phyloP scores from a whole-genome alignment of 2,329 filamentous ascomycete genomes.

The Nannizziopsis barbatae region DNA sequence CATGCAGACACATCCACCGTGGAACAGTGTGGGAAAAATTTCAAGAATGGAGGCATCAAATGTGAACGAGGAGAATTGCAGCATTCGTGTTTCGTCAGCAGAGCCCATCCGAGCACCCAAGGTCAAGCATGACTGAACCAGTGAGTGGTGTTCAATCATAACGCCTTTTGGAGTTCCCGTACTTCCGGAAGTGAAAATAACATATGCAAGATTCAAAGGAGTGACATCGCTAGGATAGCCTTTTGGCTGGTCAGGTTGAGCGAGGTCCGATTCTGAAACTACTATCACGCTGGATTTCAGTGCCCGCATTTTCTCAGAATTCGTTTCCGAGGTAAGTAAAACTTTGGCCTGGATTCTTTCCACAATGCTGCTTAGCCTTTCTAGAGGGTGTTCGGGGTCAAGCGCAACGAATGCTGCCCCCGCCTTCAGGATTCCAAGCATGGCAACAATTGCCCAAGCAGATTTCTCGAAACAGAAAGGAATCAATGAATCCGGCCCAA shows the following conservation, averaged over 20 bases:
- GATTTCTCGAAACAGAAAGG: conserved; percentile 71
- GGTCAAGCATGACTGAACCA: conserved; percentile 41
- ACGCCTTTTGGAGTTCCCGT: conserved; percentile 10
- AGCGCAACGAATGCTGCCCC: conserved; percentile 73
- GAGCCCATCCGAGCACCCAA: conserved; percentile 35
- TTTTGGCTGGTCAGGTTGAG: too few relatives aligned
- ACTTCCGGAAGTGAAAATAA: conserved; percentile 15
- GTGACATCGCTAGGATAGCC: conserved; percentile 14
- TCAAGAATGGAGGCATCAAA: conserved; percentile 33
- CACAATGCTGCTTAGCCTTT: too few relatives aligned
- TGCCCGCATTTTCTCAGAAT: too few relatives aligned
- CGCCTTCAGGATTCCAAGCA: conserved; percentile 62
- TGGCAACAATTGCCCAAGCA: conserved; percentile 56
- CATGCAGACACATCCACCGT: conserved; percentile 36
- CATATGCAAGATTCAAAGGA: conserved; percentile 29
- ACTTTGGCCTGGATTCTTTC: too few relatives aligned
- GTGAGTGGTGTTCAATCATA: not conserved
- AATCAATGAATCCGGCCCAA: conserved; percentile 48
- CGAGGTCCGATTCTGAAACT: too few relatives aligned
- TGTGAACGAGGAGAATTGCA: conserved; percentile 34
- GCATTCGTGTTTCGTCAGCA: conserved; percentile 23
- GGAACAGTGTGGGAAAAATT: conserved; percentile 23
- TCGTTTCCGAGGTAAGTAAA: too few relatives aligned
- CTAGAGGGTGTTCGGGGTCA: conserved; percentile 50
- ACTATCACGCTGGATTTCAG: too few relatives aligned